Evolutionary conservation across 2,329 filamentous ascomycete genomes (phyloP).

Genomic region (Mycogone perniciosa): DNA sequence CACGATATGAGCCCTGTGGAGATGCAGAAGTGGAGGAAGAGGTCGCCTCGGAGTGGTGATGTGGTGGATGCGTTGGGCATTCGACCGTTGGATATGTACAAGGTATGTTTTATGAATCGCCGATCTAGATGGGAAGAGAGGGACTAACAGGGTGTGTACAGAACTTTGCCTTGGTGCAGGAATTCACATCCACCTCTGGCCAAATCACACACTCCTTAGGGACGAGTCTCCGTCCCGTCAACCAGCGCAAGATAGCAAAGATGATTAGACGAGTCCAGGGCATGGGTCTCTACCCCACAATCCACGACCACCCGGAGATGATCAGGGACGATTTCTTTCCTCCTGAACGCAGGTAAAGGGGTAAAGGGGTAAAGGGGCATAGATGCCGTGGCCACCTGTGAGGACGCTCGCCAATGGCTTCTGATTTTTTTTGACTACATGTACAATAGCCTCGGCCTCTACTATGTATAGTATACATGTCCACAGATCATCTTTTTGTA

Average conservation of each 20-base stretch:
- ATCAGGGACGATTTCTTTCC: slow-evolving; percentile 41
- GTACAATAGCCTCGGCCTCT: slow-evolving; percentile 31
- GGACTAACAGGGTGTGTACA: slow-evolving; percentile 29
- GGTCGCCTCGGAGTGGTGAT: slow-evolving; percentile 55
- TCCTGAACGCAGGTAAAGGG: slow-evolving; percentile 12
- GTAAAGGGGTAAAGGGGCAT: not conserved
- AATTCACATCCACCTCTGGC: slow-evolving; percentile 79
- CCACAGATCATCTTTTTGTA: slow-evolving; percentile 14
- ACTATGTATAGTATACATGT: slow-evolving; percentile 30
- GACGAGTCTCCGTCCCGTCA: slow-evolving; percentile 78
- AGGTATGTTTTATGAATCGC: slow-evolving; percentile 47
- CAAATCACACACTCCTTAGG: slow-evolving; percentile 70
- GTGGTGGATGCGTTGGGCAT: slow-evolving; percentile 74
- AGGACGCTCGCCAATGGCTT: slow-evolving; percentile 3
- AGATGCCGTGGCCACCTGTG: not conserved
- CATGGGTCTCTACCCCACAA: slow-evolving; percentile 84
- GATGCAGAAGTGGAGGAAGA: slow-evolving; percentile 71
- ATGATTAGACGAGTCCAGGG: slow-evolving; percentile 85
- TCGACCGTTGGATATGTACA: slow-evolving; percentile 79
- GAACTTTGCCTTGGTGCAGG: slow-evolving; percentile 90
- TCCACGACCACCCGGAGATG: slow-evolving; percentile 82
- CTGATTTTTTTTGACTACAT: slow-evolving; percentile 17
- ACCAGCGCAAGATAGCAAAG: slow-evolving; percentile 90
- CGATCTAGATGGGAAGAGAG: not conserved
- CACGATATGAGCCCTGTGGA: slow-evolving; percentile 75